Base-by-base conservation (phyloP, 2,329 filamentous ascomycete genomes). In the Aspergillus texensis region DNA sequence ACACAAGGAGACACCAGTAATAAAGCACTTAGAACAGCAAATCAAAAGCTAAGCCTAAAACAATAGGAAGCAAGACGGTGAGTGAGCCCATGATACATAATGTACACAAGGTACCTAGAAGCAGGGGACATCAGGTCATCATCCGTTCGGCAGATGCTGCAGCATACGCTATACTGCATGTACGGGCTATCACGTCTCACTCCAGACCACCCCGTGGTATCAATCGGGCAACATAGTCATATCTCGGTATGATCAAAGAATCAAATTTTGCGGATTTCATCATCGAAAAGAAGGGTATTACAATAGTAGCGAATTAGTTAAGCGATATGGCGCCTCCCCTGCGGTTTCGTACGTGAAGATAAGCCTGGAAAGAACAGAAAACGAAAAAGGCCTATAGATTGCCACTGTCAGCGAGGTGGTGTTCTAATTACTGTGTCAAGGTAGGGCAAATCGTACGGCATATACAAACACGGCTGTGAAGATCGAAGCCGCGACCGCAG, bases 381-480 rank as follows among this genome's bases (percentile, higher is more conserved):
- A 96, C 85, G 62, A 97, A 86, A 84, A 98, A 98, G 21, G 85
- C 89, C 94, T 96, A 68, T 24, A 39, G 57, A 24, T 26, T 3
- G 43, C 46, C 62, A 30, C 39, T 32, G 58, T 74, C 60, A 73
- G 68, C 59, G 58, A 62, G 32, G 46, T 43, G 28, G 8, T 26
- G 6, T 32, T 52, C 36, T 36, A 34, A 19, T n/a, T 28, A 41
- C 9, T 30, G 39, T 24, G 21, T n/a, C 28, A 1, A 6, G 21
- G 14, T 32, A 16, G 32, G 8, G 39, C 39, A 2, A 63, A 60
- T 88, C 92, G 69, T 89, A 97, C 94, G 70, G 85, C 87, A 76
- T 98, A 98, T 75, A 98, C 90, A 58, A 93, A 83, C 48, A 98
- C 94, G 48, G 94, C 92, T 30, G 89, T 89, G 74, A 97, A 97